Evolutionary conservation across 441 rosid species (phyloP), one percentile per base, ranked within the genome.

Genomic region (Isatis lusitanica): DNA sequence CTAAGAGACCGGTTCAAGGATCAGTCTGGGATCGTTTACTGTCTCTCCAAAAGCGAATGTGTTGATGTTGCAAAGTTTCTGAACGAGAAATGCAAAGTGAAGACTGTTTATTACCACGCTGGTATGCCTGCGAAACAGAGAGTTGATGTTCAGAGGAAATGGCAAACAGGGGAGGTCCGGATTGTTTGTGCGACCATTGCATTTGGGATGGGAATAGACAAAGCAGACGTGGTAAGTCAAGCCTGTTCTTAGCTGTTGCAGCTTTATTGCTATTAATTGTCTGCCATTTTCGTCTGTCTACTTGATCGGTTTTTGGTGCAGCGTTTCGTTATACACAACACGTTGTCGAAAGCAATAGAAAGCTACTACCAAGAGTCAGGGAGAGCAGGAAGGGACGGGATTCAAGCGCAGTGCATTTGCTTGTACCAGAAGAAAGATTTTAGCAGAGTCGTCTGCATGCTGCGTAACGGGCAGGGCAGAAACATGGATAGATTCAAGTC

Each of bases 131-230:
- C 91, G 70, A 80, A 83, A 68, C 96, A 90, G 71, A 87, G 99
- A 83, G 83, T 91, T 59, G 79, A 83, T 70, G 93, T 87, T 78
- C 98, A 95, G 85, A 86, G 83, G 82, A 92, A 87, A 83, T 95
- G 99, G 97, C 90, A 88, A 51, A 74, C 78, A 16, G 93, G 94
- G 64, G 92, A 89, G 69, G 96, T 82, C 81, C 92, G 90, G 35
- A 83, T 95, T 65, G 92, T 92, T 24, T 92, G 98, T 71, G 98
- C 97, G 58, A 92, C 98, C 50, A 92, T 95, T 30, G 97, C 98
- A 63, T 94, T 95, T 60, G 98, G 99, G 70, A 95, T 95, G 99
- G 99, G 99, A 68, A 94, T 94, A 63, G 99, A 92, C 86, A 94
- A 94, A 85, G 86, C 98, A 68, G 87, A 95, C 74, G 99, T 91